These are phyloP conservation scores for Durusdinium trenchii DNA, from an alignment of 73 alveolate genomes.

Conservation along the genomic window DNA sequence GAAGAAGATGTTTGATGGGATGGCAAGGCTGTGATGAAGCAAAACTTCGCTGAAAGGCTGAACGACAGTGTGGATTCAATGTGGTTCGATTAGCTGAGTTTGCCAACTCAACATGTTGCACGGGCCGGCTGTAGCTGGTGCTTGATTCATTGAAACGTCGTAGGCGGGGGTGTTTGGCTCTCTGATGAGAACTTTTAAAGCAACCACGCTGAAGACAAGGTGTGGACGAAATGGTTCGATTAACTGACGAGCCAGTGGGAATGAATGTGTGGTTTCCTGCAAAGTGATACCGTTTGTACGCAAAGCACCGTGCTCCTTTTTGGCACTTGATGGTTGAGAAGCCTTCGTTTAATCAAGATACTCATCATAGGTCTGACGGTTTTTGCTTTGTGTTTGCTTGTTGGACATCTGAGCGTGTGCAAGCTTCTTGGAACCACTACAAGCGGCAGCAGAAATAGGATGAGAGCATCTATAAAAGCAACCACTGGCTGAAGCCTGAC, in stretches of 20 bases:
- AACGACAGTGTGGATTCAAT: not conserved
- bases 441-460: not conserved
- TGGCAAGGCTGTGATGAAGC: not conserved
- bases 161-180: not conserved
- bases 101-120: not conserved
- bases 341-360: not conserved
- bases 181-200: not conserved
- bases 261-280: not conserved
- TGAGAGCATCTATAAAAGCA: constrained; percentile 25
- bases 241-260: not conserved
- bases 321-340: no score
- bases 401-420: not conserved
- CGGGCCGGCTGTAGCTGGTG: not conserved
- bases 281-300: not conserved
- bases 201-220: not conserved
- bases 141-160: not conserved
- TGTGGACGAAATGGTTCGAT: not conserved
- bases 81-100: not conserved
- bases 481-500: constrained; percentile 50
- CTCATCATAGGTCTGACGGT: not conserved
- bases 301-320: not conserved
- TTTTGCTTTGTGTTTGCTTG: not conserved
- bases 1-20: not conserved
- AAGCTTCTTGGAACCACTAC: not conserved
- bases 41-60: not conserved